A percentile compares a stretch with the other conserved stretches of the same genome.
These are phyloP conservation scores for Brassica balearica DNA, from an alignment of 441 rosid species.

Conservation along the genomic window DNA sequence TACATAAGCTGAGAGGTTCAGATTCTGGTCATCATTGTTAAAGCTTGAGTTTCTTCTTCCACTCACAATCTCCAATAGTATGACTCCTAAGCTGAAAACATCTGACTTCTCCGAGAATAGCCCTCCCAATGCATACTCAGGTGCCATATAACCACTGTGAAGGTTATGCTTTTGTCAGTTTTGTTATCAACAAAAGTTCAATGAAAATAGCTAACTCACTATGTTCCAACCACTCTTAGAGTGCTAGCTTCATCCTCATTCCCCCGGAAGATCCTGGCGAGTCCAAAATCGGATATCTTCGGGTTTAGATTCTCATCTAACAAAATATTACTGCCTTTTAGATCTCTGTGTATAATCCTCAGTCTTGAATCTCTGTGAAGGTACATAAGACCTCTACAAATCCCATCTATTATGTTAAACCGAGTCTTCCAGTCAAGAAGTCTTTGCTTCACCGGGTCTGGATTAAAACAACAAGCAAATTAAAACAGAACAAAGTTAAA, in stretches of 20 bases:
- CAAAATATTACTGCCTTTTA: conserved; percentile 82
- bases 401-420: conserved; percentile 70
- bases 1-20: conserved; percentile 55
- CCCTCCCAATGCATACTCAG: conserved; percentile 63
- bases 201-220: conserved; percentile 51
- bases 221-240: conserved; percentile 84
- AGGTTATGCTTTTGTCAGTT: conserved; percentile 26
- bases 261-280: conserved; percentile 79
- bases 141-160: conserved; percentile 61
- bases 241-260: conserved; percentile 79
- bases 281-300: conserved; percentile 86
- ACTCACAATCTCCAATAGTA: conserved; percentile 63
- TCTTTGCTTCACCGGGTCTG: conserved; percentile 60
- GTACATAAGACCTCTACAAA: conserved; percentile 84
- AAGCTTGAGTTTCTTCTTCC: conserved; percentile 59
- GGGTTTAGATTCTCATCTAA: conserved; percentile 80
- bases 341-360: conserved; percentile 79
- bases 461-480: too few species aligned
- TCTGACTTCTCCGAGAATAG: conserved; percentile 64
- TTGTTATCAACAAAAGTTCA: neutral
- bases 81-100: conserved; percentile 64
- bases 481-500: neutral
- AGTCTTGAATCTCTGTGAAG: conserved; percentile 91
- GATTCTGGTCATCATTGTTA: conserved; percentile 38
- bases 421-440: conserved; percentile 68